Evolutionary conservation across 768 basidiomycete genomes (phyloP).

Genomic region (Zangia roseola): DNA sequence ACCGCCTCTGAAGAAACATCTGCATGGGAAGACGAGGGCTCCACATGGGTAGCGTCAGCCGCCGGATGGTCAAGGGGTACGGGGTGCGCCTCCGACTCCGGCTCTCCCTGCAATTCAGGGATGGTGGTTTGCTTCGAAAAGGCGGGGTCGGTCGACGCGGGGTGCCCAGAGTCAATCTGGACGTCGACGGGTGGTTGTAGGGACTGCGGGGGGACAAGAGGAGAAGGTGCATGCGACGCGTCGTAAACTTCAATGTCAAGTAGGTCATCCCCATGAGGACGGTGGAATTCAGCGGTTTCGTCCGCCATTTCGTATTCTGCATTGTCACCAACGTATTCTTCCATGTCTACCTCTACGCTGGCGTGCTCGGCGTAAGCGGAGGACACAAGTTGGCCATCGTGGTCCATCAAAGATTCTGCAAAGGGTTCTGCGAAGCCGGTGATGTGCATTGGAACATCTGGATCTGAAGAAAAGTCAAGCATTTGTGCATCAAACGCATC

Average conservation of each 20-base stretch:
- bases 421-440: slow-evolving; percentile 45
- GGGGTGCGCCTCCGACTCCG: slow-evolving; percentile 10
- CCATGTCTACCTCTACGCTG: slow-evolving; percentile 69
- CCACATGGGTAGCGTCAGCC: slow-evolving; percentile 18
- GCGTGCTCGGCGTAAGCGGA: slow-evolving; percentile 32
- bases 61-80: slow-evolving; percentile 16
- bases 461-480: slow-evolving; percentile 56
- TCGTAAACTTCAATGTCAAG: slow-evolving; percentile 44
- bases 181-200: slow-evolving; percentile 17
- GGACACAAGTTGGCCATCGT: slow-evolving; percentile 40
- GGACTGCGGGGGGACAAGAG: slow-evolving; percentile 16
- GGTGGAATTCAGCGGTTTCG: slow-evolving; percentile 29
- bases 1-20: slow-evolving; percentile 5
- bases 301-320: slow-evolving; percentile 48
- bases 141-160: not conserved
- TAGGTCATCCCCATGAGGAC: slow-evolving; percentile 25
- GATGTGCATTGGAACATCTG: slow-evolving; percentile 60
- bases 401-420: slow-evolving; percentile 59
- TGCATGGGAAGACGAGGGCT: slow-evolving; percentile 9
- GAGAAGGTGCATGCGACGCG: slow-evolving; percentile 34
- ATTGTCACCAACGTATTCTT: slow-evolving; percentile 45
- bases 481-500: slow-evolving; percentile 64
- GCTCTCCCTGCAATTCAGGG: slow-evolving; percentile 5
- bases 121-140: slow-evolving; percentile 7
- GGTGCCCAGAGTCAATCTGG: slow-evolving; percentile 16